Base-by-base conservation (phyloP, 2,329 filamentous ascomycete genomes). In the Alternaria hordeiaustralica region DNA sequence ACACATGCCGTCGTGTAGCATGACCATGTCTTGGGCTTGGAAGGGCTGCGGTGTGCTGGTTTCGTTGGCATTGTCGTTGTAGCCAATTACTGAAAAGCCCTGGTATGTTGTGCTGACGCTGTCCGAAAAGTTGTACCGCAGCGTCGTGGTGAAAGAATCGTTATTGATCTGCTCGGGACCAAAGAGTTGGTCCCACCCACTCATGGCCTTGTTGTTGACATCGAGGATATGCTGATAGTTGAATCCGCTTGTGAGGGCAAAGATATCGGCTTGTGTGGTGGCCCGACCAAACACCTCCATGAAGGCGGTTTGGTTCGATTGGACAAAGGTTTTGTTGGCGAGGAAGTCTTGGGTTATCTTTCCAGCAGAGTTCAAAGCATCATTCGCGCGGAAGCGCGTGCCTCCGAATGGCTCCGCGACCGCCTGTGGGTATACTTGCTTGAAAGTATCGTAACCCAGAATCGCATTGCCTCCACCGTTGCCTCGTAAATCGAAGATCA, bases 401-500 rank as follows among this genome's bases (percentile, higher is more conserved):
- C 81, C 83, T 50, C 79, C 83, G 68, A 82, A 85, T 4, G 82
- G 81, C 6, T 78, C 73, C 55, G 76, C 70, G 1, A 75, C 71
- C 6, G 76, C 68, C 1, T 73, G 68, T 6, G 86, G 87, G 74
- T 87, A 87, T 47, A 88, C 81, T 68, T 87, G 84, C 33, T 82
- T 82, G 71, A 89, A 89, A 1, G 78, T 72, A 58, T 83, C 81
- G 63, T 80, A 81, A 55, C 77, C 81, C 6, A 81, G 74, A 25
- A 78, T 74, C 13, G 78, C 76, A 21, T 74, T 76, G 36, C 90
- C 89, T 43, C 89, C 90, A 0, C 81, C 82, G 66, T 92, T 92
- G 3, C 81, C 83, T 5, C 86, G 84, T 7, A 92, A 72, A 66
- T 92, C 90, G 62, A 92, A 86, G 28, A 92, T 82, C 6, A 92